Conservation (phyloP, 2,329 filamentous ascomycete genomes). For the Trichoderma arundinaceum region DNA sequence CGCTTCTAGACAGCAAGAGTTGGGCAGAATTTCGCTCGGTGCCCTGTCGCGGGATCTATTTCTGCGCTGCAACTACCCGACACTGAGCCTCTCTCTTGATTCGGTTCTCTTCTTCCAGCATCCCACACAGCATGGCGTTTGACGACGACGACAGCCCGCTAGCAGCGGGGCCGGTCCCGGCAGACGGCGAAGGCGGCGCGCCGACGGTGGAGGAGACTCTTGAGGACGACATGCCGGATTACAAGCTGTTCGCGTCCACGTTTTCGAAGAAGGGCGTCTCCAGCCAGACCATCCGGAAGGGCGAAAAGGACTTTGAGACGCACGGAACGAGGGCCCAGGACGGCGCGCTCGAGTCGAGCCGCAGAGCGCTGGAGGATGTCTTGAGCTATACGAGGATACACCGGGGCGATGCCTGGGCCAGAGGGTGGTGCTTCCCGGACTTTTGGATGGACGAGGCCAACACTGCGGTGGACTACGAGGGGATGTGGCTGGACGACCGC, state of each 20-base stretch:
- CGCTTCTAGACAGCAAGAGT: background rate
- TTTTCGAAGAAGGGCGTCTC: slow-evolving; percentile 58
- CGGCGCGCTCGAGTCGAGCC: slow-evolving; percentile 76
- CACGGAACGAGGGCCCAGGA: slow-evolving; percentile 86
- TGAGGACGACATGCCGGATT: slow-evolving; percentile 86
- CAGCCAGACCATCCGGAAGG: slow-evolving; percentile 78
- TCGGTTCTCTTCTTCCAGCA: background rate
- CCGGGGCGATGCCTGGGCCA: slow-evolving; percentile 65
- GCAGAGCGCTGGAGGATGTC: slow-evolving; percentile 87
- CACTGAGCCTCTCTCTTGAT: background rate
- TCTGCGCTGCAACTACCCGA: background rate
- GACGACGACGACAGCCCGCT: slow-evolving; percentile 53
- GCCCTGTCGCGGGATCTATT: background rate
- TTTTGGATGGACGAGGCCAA: slow-evolving; percentile 50
- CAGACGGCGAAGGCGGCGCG: slow-evolving; percentile 40
- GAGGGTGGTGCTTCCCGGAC: slow-evolving; percentile 77
- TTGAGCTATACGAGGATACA: slow-evolving; percentile 79
- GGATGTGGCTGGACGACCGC: slow-evolving; percentile 50
- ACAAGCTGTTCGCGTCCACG: slow-evolving; percentile 69
- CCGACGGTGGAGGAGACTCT: slow-evolving; percentile 61
- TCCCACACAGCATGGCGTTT: slow-evolving; percentile 46
- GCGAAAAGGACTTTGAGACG: slow-evolving; percentile 96
- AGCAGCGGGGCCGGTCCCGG: slow-evolving; percentile 32
- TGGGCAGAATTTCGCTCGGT: background rate
- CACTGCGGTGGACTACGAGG: slow-evolving; percentile 33